Base-by-base conservation (phyloP, 192 early-diverging fungal genomes). In the Linnemannia elongata region DNA sequence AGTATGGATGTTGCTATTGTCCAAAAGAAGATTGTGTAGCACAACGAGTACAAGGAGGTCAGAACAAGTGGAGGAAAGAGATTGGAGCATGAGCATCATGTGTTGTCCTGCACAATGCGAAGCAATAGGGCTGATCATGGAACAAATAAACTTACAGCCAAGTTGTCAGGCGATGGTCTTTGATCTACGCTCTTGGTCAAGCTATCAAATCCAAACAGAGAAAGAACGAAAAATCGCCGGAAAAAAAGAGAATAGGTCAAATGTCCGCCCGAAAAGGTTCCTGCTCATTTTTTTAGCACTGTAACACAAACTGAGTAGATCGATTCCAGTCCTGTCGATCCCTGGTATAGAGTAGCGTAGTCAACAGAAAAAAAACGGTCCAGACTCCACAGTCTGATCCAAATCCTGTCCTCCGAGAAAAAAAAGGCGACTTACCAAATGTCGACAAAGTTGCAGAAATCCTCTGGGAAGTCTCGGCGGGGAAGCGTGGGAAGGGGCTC, bases 401-500 rank as follows among this genome's bases (percentile, higher is more conserved):
- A 45, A 13, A 13, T 30, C 27, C 36, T 76, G 24, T 41, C 12
- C 17, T 81, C 35, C 57, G 15, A 77, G 35, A 30, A 36, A 36
- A 33, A 33, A 20, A 36, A 79, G 10, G 3, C 8, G 8, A 63
- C 88, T 77, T 90, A 96, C 95, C 96, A 96, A 75, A 91, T 82
- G 15, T 91, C 87, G 76, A 98, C 90, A 82, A 99, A 93, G 54
- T 95, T 94, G 72, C 95, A 94, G 75, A 99, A 92, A 41, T 94
- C 93, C 12, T 82, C 81, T 18, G 96, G 93, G 84, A 96, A 98
- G 79, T 96, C 83, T 18, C 93, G 93, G 12, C 84, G 78, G 18
- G 98, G 95, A 41, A 99, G 91, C 27, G 89, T 91, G 20, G 98
- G 98, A 69, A 95, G 89, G 9, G 95, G 95, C 80, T 98, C 96